Conservation (phyloP, 225 moss, liverwort and hornwort genomes). For the Ulota crispa region DNA sequence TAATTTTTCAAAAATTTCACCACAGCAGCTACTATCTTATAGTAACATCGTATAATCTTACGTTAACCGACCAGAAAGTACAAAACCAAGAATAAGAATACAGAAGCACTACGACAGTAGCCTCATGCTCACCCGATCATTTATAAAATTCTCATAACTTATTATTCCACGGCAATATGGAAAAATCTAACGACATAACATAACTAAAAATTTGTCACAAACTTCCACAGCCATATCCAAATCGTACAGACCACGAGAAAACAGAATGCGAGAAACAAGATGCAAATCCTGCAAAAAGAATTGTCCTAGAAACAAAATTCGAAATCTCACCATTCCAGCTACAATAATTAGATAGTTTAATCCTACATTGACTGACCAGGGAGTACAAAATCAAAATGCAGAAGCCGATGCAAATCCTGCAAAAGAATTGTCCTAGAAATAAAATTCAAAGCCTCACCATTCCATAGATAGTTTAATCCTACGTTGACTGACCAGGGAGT, state of each 20-base stretch:
- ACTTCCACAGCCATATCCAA: constrained; percentile 8
- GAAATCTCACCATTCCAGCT: constrained; percentile 4
- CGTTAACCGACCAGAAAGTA: neutral
- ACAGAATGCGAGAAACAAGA: neutral
- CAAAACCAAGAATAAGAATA: neutral
- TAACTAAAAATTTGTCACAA: neutral
- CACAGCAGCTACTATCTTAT: neutral
- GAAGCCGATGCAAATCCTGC: neutral
- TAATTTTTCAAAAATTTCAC: neutral
- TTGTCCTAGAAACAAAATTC: neutral
- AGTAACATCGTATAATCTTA: neutral
- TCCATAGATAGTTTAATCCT: neutral
- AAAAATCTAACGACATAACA: neutral
- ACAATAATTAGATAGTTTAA: neutral
- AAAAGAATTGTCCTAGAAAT: neutral
- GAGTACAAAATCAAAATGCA: neutral
- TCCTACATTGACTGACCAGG: neutral
- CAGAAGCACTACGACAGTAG: neutral
- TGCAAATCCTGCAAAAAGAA: neutral
- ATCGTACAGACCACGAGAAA: neutral
- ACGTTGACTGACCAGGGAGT: neutral
- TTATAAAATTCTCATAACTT: neutral
- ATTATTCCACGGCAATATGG: neutral
- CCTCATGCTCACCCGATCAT: constrained; percentile 28
- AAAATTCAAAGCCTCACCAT: neutral